Base-by-base conservation (phyloP, 2,329 filamentous ascomycete species). In the Pseudogymnoascus sp. region DNA sequence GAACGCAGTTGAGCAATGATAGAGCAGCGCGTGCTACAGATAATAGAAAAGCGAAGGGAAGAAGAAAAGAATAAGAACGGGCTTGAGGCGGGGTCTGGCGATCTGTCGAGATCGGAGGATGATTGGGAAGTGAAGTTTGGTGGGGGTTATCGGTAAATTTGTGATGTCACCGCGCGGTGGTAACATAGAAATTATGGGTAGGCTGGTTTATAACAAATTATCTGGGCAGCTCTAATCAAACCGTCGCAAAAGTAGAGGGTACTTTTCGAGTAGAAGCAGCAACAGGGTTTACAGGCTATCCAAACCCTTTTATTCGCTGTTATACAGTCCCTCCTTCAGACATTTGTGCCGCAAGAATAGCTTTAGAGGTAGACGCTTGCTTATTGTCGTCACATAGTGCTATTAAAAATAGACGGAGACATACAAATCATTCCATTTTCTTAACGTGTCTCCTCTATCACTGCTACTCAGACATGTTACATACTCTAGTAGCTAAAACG, bases 31-130 rank as follows among this genome's bases (percentile, higher is more conserved):
- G 1, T 78, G 77, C 76, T 77, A 82, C 65, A 84, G 65, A 66
- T 75, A 74, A 71, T 86, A 81, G 65, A 85, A 85, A 23, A 79
- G 64, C 0, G 72, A 71, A 0, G 83, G 83, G 68, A 85, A 86
- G 64, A 86, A 75, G 29, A 77, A 72, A 46, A 84, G 37, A 13
- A 83, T 70, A 37, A 86, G 75, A 10, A 83, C 63, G n/a, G 10
- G 17, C 19, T 35, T 33, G 29, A 56, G 29, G 29, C 17, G 50
- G 29, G 29, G 29, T 56, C 35, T 3, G 11, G 50, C 11, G 29
- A 35, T 56, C 26, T 56, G 50, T 56, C 29, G 29, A 56, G 50
- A 15, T 33, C 46, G 26, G 46, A 31, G n/a, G 46, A 31, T 7
- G n/a, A n/a, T 53, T 31, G 46, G 26, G 26, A 31, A 17, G 46